Evolutionary conservation across 768 basidiomycete species (phyloP).

Genomic region (Omphalotus guepiniiformis): DNA sequence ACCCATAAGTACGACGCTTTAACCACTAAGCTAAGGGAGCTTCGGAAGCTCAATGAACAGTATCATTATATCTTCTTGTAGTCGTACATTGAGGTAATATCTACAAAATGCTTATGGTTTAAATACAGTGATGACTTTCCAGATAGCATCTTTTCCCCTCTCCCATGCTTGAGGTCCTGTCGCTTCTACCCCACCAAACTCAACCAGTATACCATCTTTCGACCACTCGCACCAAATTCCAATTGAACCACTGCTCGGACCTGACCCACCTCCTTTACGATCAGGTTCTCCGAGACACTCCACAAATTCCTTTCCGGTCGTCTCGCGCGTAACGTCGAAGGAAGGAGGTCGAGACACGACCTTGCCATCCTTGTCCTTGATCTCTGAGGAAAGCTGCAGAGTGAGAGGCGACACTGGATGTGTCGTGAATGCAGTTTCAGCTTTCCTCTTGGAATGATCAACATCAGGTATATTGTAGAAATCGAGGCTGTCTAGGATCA

Average conservation of each 20-base stretch:
- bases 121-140: slow-evolving; percentile 74
- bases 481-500: slow-evolving; percentile 71
- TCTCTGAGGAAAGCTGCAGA: slow-evolving; percentile 33
- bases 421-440: slow-evolving; percentile 52
- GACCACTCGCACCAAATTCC: slow-evolving; percentile 95
- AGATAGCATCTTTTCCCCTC: slow-evolving; percentile 72
- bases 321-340: slow-evolving; percentile 42
- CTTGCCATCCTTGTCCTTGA: slow-evolving; percentile 35
- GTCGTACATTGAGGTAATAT: background rate
- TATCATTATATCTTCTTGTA: background rate
- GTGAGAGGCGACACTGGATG: slow-evolving; percentile 54
- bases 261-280: slow-evolving; percentile 86
- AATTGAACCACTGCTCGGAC: slow-evolving; percentile 79
- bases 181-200: slow-evolving; percentile 76
- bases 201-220: slow-evolving; percentile 76
- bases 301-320: slow-evolving; percentile 79
- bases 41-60: no score
- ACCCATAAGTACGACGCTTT: no score
- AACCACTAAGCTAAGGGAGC: no score
- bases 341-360: slow-evolving; percentile 29
- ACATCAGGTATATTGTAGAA: slow-evolving; percentile 63
- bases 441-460: slow-evolving; percentile 31
- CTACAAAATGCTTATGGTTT: slow-evolving; percentile 16
- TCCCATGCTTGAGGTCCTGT: slow-evolving; percentile 86
- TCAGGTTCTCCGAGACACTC: slow-evolving; percentile 75